Evolutionary conservation across 2,329 filamentous ascomycete species (phyloP), one percentile per base, ranked within the genome.

Genomic region (Didymella glomerata): DNA sequence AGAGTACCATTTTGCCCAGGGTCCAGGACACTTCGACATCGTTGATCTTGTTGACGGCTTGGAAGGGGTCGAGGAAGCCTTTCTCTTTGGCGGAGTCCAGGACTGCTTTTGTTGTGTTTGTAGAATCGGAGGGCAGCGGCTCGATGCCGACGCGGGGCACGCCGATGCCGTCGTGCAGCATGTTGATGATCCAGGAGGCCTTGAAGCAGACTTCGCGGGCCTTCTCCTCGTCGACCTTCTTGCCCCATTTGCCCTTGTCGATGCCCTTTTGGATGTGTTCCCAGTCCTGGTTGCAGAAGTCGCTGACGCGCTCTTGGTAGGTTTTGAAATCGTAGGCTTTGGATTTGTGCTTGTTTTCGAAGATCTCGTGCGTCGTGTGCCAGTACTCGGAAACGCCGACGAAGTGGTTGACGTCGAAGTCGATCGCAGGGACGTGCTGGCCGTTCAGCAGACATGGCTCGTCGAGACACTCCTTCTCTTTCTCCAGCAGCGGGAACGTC

Each of bases 321-420:
- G 90, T 93, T 61, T 89, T 86, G 67, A 97, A 91, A 71, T 98
- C 93, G 76, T 98, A 99, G 0, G 91, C 87, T 66, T 91, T 89
- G 67, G 88, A 85, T 27, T 91, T 89, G 64, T 91, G 88, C 4
- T 87, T 88, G 81, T 87, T 86, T 60, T 90, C 86, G 66, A 99
- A 98, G 2, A 98, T 89, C 54, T 95, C 93, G 69, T 99, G 95
- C 0, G 95, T 99, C 0, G 94, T 96, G 76, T 99, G 95, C 94
- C 95, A 99, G 78, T 96, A 99, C 74, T 99, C 95, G 1, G 94
- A 98, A 3, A 99, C 94, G 11, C 95, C 95, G 27, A 99, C 89
- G 71, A 99, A 99, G 76, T 97, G 96, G 70, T 99, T 99, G 34
- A 98, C 89, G 62, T 95, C 90, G 72, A 98, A 99, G 75, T 99